A percentile compares a stretch with the other conserved stretches of the same genome.
Evolutionary conservation across 306 rosid genomes (phyloP).

Genomic region (Pyrus betulifolia): DNA sequence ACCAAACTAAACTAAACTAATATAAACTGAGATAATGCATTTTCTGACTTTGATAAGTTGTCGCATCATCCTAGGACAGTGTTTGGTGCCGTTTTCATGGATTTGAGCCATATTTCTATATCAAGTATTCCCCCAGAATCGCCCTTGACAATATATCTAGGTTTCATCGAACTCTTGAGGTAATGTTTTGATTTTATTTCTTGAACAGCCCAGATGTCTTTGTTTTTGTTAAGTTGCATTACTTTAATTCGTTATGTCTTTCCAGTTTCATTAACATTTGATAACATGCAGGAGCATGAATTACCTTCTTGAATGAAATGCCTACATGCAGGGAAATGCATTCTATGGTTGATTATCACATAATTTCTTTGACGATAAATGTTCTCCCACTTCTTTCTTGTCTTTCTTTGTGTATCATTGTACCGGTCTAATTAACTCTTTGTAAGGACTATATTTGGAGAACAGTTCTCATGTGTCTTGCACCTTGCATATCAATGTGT

Average conservation of each 20-base stretch:
- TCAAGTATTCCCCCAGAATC: conserved; percentile 83
- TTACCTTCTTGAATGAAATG: not conserved
- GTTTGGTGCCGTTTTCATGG: conserved; percentile 95
- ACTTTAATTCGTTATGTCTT: conserved; percentile 12
- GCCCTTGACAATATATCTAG: conserved; percentile 71
- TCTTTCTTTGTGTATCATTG: not conserved
- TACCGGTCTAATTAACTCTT: not conserved
- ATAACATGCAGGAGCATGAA: not conserved
- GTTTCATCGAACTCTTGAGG: conserved; percentile 77
- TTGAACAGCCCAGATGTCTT: conserved; percentile 6
- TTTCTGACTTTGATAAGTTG: conserved; percentile 5
- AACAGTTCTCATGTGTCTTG: not conserved
- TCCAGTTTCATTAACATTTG: not conserved
- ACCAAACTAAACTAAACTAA: not conserved
- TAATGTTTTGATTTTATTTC: conserved; percentile 26
- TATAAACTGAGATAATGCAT: not conserved
- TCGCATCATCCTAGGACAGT: conserved; percentile 50
- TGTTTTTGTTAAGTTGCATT: not conserved
- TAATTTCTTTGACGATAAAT: not conserved
- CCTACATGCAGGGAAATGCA: not conserved
- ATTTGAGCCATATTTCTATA: conserved; percentile 90
- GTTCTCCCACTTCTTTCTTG: not conserved
- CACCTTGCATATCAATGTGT: not conserved
- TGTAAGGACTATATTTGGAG: not conserved
- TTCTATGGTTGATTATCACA: not conserved